A percentile compares a stretch with the other conserved stretches of the same genome.
Conservation (phyloP, 2,329 filamentous ascomycete genomes). For the Penicillium concentricum region DNA sequence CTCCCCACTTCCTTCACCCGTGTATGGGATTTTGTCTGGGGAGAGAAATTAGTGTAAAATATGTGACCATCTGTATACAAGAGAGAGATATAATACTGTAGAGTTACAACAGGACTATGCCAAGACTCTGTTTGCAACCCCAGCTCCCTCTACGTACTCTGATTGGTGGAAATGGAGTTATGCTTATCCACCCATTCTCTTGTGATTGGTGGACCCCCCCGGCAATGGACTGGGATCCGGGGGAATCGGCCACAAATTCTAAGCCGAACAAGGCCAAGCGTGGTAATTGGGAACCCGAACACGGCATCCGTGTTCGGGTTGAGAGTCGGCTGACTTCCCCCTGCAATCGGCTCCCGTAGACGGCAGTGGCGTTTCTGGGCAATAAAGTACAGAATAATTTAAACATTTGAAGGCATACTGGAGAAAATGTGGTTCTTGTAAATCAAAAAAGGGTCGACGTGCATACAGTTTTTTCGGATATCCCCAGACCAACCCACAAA, state of each 20-base stretch:
- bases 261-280: slow-evolving; percentile 7
- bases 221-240: slow-evolving; percentile 17
- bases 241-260: slow-evolving; percentile 16
- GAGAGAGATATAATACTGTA: slow-evolving; percentile 6
- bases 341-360: not conserved
- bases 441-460: not conserved
- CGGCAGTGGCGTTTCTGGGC: slow-evolving; percentile 1
- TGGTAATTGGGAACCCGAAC: slow-evolving; percentile 4
- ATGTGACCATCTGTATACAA: not conserved
- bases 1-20: slow-evolving; percentile 2
- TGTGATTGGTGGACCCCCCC: slow-evolving; percentile 9
- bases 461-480: not conserved
- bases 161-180: slow-evolving; percentile 8
- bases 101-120: slow-evolving; percentile 11
- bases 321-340: slow-evolving; percentile 1
- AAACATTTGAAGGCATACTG: not conserved
- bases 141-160: not conserved
- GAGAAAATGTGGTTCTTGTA: not conserved
- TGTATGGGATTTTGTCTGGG: slow-evolving; percentile 1
- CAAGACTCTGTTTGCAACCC: slow-evolving; percentile 20
- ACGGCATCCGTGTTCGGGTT: slow-evolving; percentile 14
- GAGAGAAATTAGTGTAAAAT: slow-evolving; percentile 5
- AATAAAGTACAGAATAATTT: not conserved
- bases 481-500: slow-evolving; percentile 10
- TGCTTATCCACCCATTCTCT: not conserved